Conservation (phyloP, 2,329 filamentous ascomycete genomes). For the Metarhizium album region DNA sequence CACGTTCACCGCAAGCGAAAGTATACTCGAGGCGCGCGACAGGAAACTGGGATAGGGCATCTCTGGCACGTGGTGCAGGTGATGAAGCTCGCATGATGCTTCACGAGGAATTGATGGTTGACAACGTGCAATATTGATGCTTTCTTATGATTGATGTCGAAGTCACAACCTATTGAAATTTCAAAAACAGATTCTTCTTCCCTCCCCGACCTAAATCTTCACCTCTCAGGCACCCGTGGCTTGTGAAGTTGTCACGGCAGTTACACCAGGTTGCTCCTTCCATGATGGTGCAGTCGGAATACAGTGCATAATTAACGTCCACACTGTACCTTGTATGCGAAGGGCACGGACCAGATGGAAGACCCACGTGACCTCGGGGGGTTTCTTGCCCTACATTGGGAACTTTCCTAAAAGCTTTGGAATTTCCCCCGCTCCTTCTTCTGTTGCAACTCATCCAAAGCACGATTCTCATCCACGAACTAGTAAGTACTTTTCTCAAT, state of each 20-base stretch:
- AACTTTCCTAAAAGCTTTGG: constrained; percentile 18
- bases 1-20: background rate
- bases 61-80: background rate
- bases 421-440: constrained; percentile 17
- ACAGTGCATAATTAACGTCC: background rate
- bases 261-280: background rate
- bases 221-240: background rate
- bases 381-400: constrained; percentile 25
- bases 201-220: background rate
- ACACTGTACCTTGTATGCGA: background rate
- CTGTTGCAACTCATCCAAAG: constrained; percentile 30
- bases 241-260: background rate
- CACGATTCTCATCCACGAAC: constrained; percentile 36
- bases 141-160: too few species aligned
- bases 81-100: background rate
- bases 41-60: background rate
- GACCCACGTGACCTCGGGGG: constrained; percentile 23
- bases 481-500: constrained; percentile 18
- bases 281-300: background rate
- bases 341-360: background rate
- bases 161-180: too few species aligned
- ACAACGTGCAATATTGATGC: background rate
- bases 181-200: background rate
- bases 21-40: constrained; percentile 5
- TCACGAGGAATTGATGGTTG: background rate